Evolutionary conservation across 495 filamentous ascomycete genomes (phyloP).

Genomic region (Aspergillus sclerotioniger): DNA sequence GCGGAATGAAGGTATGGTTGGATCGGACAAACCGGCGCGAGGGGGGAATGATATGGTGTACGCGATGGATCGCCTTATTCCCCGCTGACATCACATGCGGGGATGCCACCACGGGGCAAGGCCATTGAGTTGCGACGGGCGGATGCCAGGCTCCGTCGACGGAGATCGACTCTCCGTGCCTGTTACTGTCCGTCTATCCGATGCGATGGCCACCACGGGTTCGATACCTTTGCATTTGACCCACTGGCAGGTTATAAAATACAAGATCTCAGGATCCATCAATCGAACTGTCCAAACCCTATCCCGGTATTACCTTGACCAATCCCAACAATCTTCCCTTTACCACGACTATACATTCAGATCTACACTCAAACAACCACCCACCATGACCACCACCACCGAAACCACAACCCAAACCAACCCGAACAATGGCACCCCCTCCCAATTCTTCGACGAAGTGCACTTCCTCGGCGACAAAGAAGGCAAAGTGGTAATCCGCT

Average conservation of each 20-base stretch:
- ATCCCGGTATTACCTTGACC: too few relatives aligned
- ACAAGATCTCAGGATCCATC: too few relatives aligned
- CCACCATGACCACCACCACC: not conserved
- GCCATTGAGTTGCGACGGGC: not conserved
- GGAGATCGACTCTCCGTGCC: not conserved
- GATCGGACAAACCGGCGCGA: not conserved
- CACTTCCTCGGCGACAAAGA: constrained; percentile 6
- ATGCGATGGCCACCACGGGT: not conserved
- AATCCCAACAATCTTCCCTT: too few relatives aligned
- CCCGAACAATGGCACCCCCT: not conserved
- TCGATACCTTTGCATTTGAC: not conserved
- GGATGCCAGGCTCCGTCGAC: not conserved
- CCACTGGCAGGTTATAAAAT: not conserved
- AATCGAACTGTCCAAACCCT: too few relatives aligned
- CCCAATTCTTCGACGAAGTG: not conserved
- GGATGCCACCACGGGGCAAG: not conserved
- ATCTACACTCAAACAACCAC: not conserved
- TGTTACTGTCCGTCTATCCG: not conserved
- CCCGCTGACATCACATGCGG: not conserved
- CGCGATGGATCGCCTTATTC: not conserved
- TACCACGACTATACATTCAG: not conserved
- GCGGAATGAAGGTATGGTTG: not conserved
- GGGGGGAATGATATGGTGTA: not conserved
- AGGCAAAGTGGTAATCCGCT: constrained; percentile 4
- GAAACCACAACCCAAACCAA: not conserved